Conservation (phyloP, 495 filamentous ascomycete genomes). For the Penicillium waksmanii region DNA sequence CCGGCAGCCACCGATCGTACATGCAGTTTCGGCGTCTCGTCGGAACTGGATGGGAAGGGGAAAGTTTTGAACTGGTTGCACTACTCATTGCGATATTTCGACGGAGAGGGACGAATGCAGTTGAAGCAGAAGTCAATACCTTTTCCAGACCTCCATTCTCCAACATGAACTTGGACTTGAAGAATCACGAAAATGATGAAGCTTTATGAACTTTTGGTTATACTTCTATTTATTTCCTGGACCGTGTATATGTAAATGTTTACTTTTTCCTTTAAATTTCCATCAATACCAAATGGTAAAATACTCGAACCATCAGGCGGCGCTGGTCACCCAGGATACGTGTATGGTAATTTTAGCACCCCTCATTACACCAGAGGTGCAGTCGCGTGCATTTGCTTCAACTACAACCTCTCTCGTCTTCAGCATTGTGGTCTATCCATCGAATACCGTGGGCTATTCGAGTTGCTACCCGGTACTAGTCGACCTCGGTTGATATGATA, state of each 20-base stretch:
- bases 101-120: slow-evolving; percentile 13
- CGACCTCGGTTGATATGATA: not conserved
- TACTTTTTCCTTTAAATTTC: not conserved
- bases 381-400: not conserved
- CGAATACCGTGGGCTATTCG: not conserved
- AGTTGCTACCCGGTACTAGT: not conserved
- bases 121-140: slow-evolving; percentile 11
- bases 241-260: no score
- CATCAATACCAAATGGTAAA: not conserved
- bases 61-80: slow-evolving; percentile 13
- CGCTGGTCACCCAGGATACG: slow-evolving; percentile 4
- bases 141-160: slow-evolving; percentile 2
- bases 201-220: not conserved
- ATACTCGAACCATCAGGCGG: slow-evolving; percentile 1
- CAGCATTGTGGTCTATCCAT: not conserved
- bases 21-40: slow-evolving; percentile 20
- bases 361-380: slow-evolving; percentile 8
- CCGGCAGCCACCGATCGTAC: slow-evolving; percentile 16
- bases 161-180: not conserved
- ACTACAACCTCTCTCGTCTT: slow-evolving; percentile 7
- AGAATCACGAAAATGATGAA: not conserved
- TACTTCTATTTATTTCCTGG: not conserved
- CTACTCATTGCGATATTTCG: slow-evolving; percentile 10
- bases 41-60: slow-evolving; percentile 12
- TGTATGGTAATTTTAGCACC: slow-evolving; percentile 15